A percentile compares a stretch with the other conserved stretches of the same genome.
These are phyloP conservation scores for Euphorbia schlechtendalii DNA, from an alignment of 441 rosid species.

Conservation along the genomic window DNA sequence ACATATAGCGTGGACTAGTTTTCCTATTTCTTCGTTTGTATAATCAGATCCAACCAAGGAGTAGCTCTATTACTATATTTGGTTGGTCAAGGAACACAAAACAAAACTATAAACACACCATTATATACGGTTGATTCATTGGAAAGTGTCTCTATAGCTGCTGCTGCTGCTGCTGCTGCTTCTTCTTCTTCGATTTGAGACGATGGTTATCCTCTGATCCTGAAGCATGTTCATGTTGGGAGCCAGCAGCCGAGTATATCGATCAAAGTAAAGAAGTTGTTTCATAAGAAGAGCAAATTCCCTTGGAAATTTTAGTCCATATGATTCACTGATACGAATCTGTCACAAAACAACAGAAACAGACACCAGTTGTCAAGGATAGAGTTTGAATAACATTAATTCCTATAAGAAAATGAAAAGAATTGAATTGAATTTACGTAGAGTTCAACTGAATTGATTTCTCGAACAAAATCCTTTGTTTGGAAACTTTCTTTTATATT, in stretches of 20 bases:
- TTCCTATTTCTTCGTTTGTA: background rate
- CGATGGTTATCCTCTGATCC: slow-evolving; percentile 83
- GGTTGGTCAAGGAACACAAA: background rate
- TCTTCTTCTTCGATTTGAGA: slow-evolving; percentile 53
- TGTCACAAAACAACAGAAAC: slow-evolving; percentile 22
- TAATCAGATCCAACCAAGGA: background rate
- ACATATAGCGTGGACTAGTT: background rate
- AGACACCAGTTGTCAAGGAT: background rate
- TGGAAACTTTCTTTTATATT: no score
- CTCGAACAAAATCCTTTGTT: no score
- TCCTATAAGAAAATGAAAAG: no score
- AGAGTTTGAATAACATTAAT: no score
- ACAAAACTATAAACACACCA: background rate
- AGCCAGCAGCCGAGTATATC: slow-evolving; percentile 87
- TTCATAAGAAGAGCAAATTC: slow-evolving; percentile 96
- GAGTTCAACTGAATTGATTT: no score
- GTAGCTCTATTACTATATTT: slow-evolving; percentile 1
- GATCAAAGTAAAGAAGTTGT: slow-evolving; percentile 91
- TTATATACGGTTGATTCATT: slow-evolving; percentile 19
- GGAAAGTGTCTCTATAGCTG: slow-evolving; percentile 38
- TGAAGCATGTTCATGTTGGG: slow-evolving; percentile 95
- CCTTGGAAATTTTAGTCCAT: slow-evolving; percentile 85
- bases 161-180: slow-evolving; percentile 41
- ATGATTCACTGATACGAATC: slow-evolving; percentile 85
- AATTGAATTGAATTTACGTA: no score